Conservation (phyloP, 2,329 filamentous ascomycete species). For the Aureobasidium sp. region DNA sequence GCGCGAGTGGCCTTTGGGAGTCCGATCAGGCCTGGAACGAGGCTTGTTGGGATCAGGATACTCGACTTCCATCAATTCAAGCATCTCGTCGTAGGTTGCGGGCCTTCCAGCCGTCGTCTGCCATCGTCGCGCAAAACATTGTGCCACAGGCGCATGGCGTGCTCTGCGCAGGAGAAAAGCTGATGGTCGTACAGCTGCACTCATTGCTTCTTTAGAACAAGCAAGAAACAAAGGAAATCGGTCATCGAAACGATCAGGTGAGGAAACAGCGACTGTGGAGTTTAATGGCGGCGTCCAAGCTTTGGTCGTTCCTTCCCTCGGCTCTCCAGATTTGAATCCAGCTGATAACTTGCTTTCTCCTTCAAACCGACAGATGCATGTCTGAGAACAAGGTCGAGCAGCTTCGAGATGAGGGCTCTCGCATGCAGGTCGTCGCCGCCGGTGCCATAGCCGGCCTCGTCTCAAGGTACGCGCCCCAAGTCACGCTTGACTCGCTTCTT, state of each 20-base stretch:
- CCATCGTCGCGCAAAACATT: neutral
- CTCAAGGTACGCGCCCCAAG: slow-evolving; percentile 55
- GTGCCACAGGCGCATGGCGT: neutral
- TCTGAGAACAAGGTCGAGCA: slow-evolving; percentile 51
- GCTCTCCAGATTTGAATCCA: neutral
- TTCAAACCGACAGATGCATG: slow-evolving; percentile 45
- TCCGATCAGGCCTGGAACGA: neutral
- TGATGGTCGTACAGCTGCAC: neutral
- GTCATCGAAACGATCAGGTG: neutral
- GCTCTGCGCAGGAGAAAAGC: neutral
- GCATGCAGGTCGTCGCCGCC: slow-evolving; percentile 57
- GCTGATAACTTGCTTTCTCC: neutral
- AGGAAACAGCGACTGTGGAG: neutral
- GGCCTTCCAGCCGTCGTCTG: neutral
- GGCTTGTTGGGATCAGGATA: neutral
- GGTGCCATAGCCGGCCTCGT: slow-evolving; percentile 74
- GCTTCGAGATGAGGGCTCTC: slow-evolving; percentile 66
- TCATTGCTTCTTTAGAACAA: neutral
- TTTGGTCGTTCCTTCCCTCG: slow-evolving; percentile 4
- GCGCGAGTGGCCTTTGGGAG: neutral
- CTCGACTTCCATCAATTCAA: neutral
- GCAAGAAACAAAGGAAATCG: neutral
- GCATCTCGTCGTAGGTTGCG: neutral
- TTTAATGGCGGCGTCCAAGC: neutral
- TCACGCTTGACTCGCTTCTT: neutral